Evolutionary conservation across 192 early-diverging fungal genomes (phyloP), one percentile per base, ranked within the genome.

Genomic region (Funneliformis geosporum): DNA sequence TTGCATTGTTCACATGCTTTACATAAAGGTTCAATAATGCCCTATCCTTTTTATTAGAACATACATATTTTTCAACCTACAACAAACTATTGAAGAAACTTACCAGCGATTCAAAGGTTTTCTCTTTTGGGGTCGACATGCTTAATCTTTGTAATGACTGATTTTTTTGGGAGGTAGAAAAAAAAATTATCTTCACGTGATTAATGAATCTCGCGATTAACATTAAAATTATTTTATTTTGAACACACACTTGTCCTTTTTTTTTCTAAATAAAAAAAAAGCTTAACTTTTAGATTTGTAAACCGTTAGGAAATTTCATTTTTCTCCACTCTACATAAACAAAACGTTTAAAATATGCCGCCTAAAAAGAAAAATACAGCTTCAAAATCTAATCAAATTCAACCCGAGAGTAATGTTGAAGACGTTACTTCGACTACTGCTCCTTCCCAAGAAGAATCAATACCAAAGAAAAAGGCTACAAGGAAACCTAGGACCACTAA

Each of bases 1-100:
- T 93, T 94, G 39, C 97, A 87, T 70, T 95, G 94, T 27, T 91
- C 90, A 84, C 95, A 97, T 25, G 96, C 95, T 73, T 96, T 93
- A 83, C 93, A 92, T 38, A 99, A 87, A 84, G 95, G 90, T 75
- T 92, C 88, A 82, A 95, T 92, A n/a, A 99, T 86, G 7, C 97
- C 97, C 91, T 90, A 71, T 61, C 4, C 18, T 6, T n/a, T 33
- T 21, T 11, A 18, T 55, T 55, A 55, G 16, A 18, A 55, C 4
- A 5, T 55, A 21, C 7, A 55, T 5, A 55, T 7, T 6, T 6
- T 55, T 55, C 21, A 55, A 55, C 5, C 6, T 18, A 21, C 1
- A n/a, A 16, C 50, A 55, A 55, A 55, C 16, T 21, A 55, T 6
- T 4, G 5, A 4, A 18, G 5, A 8, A 39, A 21, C 11, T 68